These are phyloP conservation scores for Triticum monococcum DNA, from an alignment of 176 grass and related monocot species.

Conservation along the genomic window DNA sequence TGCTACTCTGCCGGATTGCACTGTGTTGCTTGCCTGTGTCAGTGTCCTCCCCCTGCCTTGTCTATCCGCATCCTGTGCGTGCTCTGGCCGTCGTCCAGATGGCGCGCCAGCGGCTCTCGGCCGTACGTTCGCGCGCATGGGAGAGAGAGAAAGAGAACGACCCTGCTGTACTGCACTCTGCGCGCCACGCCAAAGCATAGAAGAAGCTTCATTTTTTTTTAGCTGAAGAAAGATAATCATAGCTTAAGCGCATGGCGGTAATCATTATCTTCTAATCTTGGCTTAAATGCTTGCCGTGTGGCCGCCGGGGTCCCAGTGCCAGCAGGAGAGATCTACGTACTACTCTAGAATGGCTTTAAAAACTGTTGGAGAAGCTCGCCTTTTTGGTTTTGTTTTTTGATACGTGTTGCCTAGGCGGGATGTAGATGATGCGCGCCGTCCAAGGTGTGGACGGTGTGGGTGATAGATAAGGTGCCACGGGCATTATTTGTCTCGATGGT, in stretches of 20 bases:
- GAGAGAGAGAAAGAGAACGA: background rate
- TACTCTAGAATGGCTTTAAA: no score
- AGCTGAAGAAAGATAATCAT: no score
- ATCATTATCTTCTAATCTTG: background rate
- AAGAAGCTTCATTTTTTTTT: background rate
- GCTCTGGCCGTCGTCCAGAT: background rate
- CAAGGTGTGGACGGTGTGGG: background rate
- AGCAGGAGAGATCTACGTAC: no score
- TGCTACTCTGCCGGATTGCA: background rate
- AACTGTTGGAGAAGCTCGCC: no score
- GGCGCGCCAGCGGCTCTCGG: no score
- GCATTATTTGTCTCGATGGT: background rate
- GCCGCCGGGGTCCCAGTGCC: no score
- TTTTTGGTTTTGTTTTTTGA: no score
- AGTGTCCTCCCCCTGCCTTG: background rate
- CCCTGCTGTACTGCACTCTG: background rate
- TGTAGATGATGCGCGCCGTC: background rate
- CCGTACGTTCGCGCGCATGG: background rate
- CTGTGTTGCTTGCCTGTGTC: background rate
- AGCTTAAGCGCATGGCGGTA: no score
- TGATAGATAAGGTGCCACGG: background rate
- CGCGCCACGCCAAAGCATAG: background rate
- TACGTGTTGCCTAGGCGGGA: background rate
- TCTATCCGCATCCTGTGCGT: background rate
- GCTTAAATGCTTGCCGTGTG: background rate